Base-by-base conservation (phyloP, 2,329 filamentous ascomycete species). In the Clarireedia monteithiana region DNA sequence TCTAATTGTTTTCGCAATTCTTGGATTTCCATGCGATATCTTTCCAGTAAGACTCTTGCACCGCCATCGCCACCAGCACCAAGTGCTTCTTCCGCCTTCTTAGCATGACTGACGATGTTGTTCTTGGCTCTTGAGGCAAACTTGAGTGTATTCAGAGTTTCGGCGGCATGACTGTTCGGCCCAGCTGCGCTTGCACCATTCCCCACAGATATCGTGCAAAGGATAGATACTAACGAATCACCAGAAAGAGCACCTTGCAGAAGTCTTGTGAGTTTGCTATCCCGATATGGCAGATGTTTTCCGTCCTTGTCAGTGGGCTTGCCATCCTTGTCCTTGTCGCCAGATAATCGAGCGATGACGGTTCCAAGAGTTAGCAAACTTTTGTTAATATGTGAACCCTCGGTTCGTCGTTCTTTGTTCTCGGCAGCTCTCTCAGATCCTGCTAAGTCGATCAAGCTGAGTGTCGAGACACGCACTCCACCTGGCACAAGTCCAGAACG, bases 351-450 rank as follows among this genome's bases (percentile, higher is more conserved):
- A 10, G 89, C 88, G 69, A 99, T 96, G 66, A 99, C 94, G 1
- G 90, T 99, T 51, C 94, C 94, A 3, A 99, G 77, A 0, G 94
- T 99, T 57, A 99, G 82, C 67, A 99, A 74, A 70, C 91, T 96
- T 75, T 97, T 97, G 77, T 99, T 99, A 74, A 99, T 99, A 69
- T 99, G 94, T 12, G 92, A 92, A 60, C 94, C 94, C 73, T 99
- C 94, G 15, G 90, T 89, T 47, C 94, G 82, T 53, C 94, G 83
- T 73, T 97, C 94, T 70, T 97, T 99, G 54, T 86, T 88, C 67
- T 97, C 94, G 3, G 94, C 94, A 42, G 94, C 94, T 72, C 92
- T 90, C 70, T 99, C 94, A 0, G 94, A 97, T 40, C 94, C 94
- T 54, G 94, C 94, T 63, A 99, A 76, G 79, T 99, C 94, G 62